phyloP scores from a whole-genome alignment of 495 filamentous ascomycete species.

The Lasiosphaeria miniovina region DNA sequence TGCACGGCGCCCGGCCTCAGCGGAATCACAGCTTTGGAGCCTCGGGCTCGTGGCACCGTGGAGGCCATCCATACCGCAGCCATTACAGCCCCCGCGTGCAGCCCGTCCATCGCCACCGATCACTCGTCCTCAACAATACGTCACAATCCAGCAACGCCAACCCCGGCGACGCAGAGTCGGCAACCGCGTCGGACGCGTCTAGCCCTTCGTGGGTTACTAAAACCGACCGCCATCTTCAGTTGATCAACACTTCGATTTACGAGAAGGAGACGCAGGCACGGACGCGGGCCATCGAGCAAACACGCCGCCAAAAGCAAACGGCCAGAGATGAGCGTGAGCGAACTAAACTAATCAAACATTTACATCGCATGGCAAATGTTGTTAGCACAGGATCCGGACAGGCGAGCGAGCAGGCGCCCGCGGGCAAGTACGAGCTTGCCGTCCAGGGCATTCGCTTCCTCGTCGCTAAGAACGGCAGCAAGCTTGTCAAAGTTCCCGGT shows the following conservation, averaged over 20 bases:
- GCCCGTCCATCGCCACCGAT: conserved; percentile 63
- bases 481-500: conserved; percentile 76
- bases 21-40: conserved; percentile 25
- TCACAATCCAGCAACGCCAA: conserved; percentile 18
- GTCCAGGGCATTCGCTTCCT: conserved; percentile 76
- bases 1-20: conserved; percentile 12
- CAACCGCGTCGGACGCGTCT: conserved; percentile 35
- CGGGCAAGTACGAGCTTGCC: conserved; percentile 59
- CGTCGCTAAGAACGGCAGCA: conserved; percentile 77
- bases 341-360: conserved; percentile 49
- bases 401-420: conserved; percentile 30
- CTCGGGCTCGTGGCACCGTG: conserved; percentile 32
- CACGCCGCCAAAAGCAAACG: conserved; percentile 57
- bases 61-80: conserved; percentile 39
- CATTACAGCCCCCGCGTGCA: conserved; percentile 38
- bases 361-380: conserved; percentile 35
- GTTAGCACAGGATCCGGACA: conserved; percentile 33
- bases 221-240: conserved; percentile 78
- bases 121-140: conserved; percentile 63
- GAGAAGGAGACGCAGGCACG: conserved; percentile 71
- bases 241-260: conserved; percentile 83
- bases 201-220: conserved; percentile 69
- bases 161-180: conserved; percentile 25
- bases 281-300: conserved; percentile 70
- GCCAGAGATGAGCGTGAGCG: conserved; percentile 64